Base-by-base conservation (phyloP, 179 eudicot species). In the Spinacia oleracea region DNA sequence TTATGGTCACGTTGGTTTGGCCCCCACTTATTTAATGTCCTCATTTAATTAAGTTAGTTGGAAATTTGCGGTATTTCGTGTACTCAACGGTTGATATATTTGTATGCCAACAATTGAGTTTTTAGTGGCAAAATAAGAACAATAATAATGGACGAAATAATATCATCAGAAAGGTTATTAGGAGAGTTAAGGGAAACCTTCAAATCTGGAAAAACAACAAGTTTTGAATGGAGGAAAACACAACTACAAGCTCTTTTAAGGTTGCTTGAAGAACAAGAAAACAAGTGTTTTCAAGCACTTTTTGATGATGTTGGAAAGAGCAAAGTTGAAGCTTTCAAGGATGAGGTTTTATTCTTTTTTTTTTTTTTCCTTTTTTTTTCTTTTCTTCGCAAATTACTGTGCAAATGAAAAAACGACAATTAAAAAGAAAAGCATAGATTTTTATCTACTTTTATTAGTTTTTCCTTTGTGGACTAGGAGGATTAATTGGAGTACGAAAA, bases 121-220 rank as follows among this genome's bases (percentile, higher is more conserved):
- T n/a, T n/a, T n/a, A n/a, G n/a, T n/a, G n/a, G n/a, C n/a, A n/a
- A n/a, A n/a, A n/a, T n/a, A n/a, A n/a, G n/a, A n/a, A n/a, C n/a
- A n/a, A n/a, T n/a, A n/a, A n/a, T n/a, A n/a, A n/a, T n/a, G n/a
- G n/a, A n/a, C n/a, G n/a, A n/a, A n/a, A n/a, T n/a, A n/a, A n/a
- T n/a, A n/a, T 53, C 25, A 1, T 16, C 58, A 5, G n/a, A 53
- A 3, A 67, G 34, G n/a, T 62, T 15, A 31, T 35, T 72, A 1
- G 48, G 2, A 12, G 92, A 87, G 83, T 74, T 91, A 62, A 84
- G 87, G 76, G 73, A 84, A 43, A 86, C 88, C 31, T 91, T 93
- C 81, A 87, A 77, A 23, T 86, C 84, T 48, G 92, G 98, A 20
- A 81, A 48, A 78, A 95, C 98, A 1, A 89, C 82, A 77, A 85